These are phyloP conservation scores for Zygotorulaspora mrakii DNA, from an alignment of 1,139 yeast species.

Conservation along the genomic window DNA sequence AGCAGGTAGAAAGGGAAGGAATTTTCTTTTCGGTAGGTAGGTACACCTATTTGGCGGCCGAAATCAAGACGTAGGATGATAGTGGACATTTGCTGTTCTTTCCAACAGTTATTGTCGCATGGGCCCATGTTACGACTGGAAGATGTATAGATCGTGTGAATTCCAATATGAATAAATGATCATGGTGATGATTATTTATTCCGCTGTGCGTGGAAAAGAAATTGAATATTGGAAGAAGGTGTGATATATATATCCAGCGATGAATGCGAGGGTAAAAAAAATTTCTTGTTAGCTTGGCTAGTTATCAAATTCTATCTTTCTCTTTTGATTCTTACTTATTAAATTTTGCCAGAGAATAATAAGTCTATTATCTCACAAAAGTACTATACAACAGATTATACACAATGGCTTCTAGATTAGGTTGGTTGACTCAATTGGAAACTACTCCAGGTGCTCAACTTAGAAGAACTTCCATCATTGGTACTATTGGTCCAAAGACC, in stretches of 20 bases:
- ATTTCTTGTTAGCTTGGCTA: constrained; percentile 4
- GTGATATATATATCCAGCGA: constrained; percentile 1
- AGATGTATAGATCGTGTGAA: constrained; percentile 1
- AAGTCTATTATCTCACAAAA: constrained; percentile 8
- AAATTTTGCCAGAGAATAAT: constrained; percentile 9
- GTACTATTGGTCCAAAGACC: constrained; percentile 98
- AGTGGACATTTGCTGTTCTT: constrained; percentile 1
- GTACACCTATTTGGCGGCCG: background rate
- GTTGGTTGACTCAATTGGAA: constrained; percentile 85
- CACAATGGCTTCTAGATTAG: constrained; percentile 41
- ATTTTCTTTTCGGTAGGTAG: background rate
- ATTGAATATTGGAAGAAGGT: constrained; percentile 2
- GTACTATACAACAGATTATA: constrained; percentile 6
- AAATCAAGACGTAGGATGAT: constrained; percentile 1
- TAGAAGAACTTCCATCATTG: constrained; percentile 95
- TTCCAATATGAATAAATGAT: background rate
- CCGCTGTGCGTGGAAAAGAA: constrained; percentile 7
- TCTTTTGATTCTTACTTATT: background rate
- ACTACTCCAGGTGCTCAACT: constrained; percentile 73
- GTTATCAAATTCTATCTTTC: background rate
- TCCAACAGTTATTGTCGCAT: constrained; percentile 5
- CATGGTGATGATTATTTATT: constrained; percentile 3
- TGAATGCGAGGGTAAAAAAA: background rate
- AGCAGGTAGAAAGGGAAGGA: constrained; percentile 1
- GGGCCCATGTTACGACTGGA: constrained; percentile 2